Evolutionary conservation across 352 stramenopile species (phyloP).

Genomic region (Phytophthora hybrid): DNA sequence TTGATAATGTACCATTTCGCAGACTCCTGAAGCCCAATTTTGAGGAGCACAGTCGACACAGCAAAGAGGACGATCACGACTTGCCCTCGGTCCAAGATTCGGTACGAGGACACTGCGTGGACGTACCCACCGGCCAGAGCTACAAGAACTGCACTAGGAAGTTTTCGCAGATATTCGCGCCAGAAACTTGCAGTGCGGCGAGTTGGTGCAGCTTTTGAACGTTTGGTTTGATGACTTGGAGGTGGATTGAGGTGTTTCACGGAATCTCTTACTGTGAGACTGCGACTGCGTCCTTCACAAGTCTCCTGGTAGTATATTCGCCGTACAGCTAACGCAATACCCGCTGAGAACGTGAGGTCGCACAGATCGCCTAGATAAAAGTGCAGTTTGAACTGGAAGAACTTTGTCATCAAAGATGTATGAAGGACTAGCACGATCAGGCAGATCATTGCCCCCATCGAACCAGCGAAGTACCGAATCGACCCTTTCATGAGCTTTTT

Average conservation of each 20-base stretch:
- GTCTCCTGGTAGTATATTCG: constrained; percentile 26
- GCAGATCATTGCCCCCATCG: constrained; percentile 5
- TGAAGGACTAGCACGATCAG: constrained; percentile 15
- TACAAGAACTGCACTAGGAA: neutral
- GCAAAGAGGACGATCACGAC: constrained; percentile 6
- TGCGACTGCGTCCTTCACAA: neutral
- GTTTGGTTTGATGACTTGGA: neutral
- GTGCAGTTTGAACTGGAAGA: constrained; percentile 24
- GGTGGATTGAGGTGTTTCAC: neutral
- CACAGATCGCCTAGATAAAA: constrained; percentile 36
- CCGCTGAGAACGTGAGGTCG: constrained; percentile 9
- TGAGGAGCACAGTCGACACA: neutral
- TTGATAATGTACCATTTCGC: constrained; percentile 1
- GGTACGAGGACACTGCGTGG: constrained; percentile 15
- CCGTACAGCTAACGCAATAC: neutral
- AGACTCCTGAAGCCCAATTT: neutral
- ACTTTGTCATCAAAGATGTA: constrained; percentile 2
- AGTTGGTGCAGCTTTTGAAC: neutral
- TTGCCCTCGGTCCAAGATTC: constrained; percentile 5
- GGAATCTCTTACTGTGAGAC: neutral
- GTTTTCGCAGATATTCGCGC: constrained; percentile 3
- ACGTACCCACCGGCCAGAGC: constrained; percentile 26
- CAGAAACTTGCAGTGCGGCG: constrained; percentile 6
- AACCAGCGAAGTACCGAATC: constrained; percentile 4
- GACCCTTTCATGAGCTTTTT: constrained; percentile 18